A percentile compares a stretch with the other conserved stretches of the same genome.
phyloP scores from a whole-genome alignment of 2,329 filamentous ascomycete species.

The Colletotrichum truncatum region DNA sequence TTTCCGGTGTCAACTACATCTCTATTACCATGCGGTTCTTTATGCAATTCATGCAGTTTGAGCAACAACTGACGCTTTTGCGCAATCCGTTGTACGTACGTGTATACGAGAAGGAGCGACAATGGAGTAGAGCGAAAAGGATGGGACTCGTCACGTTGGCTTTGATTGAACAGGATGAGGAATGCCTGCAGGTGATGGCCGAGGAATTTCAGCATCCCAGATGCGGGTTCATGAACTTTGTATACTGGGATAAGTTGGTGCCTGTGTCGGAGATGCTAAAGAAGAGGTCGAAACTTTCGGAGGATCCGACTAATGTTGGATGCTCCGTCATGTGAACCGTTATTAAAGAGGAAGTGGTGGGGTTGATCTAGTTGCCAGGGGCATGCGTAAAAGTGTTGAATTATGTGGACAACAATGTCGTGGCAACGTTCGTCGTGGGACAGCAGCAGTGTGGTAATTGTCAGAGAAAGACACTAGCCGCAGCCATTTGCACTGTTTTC shows the following conservation, averaged over 20 bases:
- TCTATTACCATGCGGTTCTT: conserved; percentile 36
- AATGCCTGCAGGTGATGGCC: not conserved
- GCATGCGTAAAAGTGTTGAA: too few species aligned
- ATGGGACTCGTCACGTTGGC: not conserved
- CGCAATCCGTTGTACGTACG: conserved; percentile 35
- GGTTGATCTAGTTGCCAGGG: too few species aligned
- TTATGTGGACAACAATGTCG: too few species aligned
- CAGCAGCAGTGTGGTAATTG: too few species aligned
- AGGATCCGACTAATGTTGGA: too few species aligned
- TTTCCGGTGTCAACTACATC: conserved; percentile 46
- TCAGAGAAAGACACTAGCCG: too few species aligned
- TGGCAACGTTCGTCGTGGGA: too few species aligned
- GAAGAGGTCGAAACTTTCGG: too few species aligned
- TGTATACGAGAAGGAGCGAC: not conserved
- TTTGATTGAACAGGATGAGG: not conserved
- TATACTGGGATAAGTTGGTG: not conserved
- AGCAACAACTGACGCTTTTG: conserved; percentile 36
- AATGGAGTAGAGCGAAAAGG: not conserved
- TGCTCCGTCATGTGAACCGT: too few species aligned
- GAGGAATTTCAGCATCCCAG: not conserved
- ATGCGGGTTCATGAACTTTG: not conserved
- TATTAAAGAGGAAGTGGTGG: too few species aligned
- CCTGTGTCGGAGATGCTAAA: not conserved
- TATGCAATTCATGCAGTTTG: conserved; percentile 37
- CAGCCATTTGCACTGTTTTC: too few species aligned